These are phyloP conservation scores for Dimargaris xerosporica DNA, from an alignment of 192 early-diverging fungal genomes.

Conservation along the genomic window DNA sequence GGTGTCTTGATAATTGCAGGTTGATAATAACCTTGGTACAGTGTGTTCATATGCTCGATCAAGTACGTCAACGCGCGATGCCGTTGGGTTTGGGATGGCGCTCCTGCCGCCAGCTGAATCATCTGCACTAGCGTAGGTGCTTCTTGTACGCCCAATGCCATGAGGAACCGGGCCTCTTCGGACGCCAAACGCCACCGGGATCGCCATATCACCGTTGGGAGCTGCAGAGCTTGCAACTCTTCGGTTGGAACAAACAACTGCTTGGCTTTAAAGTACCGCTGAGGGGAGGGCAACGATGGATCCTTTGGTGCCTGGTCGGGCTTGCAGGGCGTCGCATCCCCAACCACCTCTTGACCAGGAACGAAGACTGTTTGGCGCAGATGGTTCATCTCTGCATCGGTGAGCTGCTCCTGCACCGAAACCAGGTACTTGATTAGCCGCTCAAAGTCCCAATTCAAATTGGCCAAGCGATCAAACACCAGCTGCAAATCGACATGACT, in stretches of 20 bases:
- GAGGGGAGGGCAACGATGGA: conserved; percentile 6
- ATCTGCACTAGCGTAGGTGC: conserved; percentile 24
- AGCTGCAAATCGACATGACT: conserved; percentile 76
- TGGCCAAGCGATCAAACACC: conserved; percentile 62
- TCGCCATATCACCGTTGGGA: conserved; percentile 59
- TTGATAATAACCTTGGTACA: conserved; percentile 39
- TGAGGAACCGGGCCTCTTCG: conserved; percentile 15
- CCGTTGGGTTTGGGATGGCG: conserved; percentile 19
- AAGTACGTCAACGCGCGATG: conserved; percentile 48
- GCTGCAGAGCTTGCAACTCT: conserved; percentile 32
- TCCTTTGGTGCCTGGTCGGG: background rate
- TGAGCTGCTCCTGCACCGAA: conserved; percentile 45
- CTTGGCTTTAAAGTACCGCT: conserved; percentile 38
- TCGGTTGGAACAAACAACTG: conserved; percentile 57
- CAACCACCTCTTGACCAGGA: conserved; percentile 24
- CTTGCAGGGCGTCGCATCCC: too few species aligned
- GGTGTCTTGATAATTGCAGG: conserved; percentile 22
- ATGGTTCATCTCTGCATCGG: conserved; percentile 36
- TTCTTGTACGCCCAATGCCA: conserved; percentile 30
- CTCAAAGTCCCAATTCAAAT: conserved; percentile 70
- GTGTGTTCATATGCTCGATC: conserved; percentile 41
- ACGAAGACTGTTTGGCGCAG: conserved; percentile 52
- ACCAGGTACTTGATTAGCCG: conserved; percentile 73
- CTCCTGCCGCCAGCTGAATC: conserved; percentile 22
- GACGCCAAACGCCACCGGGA: conserved; percentile 23